Conservation (phyloP, 192 early-diverging fungal species). For the Anaeromyces robustus region DNA sequence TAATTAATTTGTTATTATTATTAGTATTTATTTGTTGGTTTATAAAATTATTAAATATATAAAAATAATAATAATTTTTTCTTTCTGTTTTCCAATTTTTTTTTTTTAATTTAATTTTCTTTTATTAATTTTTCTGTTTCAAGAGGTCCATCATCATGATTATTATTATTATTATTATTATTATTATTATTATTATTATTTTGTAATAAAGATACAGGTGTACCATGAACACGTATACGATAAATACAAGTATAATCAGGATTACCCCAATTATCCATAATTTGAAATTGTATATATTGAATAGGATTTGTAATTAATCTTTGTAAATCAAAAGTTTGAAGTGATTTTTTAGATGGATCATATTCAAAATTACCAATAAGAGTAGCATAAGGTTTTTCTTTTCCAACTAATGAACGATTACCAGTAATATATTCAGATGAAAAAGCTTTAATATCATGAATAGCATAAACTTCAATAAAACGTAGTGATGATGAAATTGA, state of each 20-base stretch:
- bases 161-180: no score
- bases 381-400: neutral
- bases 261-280: conserved; percentile 58
- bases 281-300: conserved; percentile 31
- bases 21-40: no score
- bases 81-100: no score
- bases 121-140: no score
- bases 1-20: no score
- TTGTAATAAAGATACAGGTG: no score
- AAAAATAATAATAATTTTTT: no score
- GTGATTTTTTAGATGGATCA: conserved; percentile 15
- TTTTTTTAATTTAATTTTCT: no score
- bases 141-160: no score
- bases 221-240: conserved; percentile 52
- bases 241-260: conserved; percentile 56
- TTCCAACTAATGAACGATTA: conserved; percentile 4
- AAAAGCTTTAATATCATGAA: conserved; percentile 32
- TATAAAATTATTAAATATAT: no score
- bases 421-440: neutral
- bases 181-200: no score
- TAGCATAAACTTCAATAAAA: conserved; percentile 27
- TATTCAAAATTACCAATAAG: conserved; percentile 18
- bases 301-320: conserved; percentile 7
- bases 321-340: conserved; percentile 23
- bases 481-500: conserved; percentile 14